phyloP scores from a whole-genome alignment of 2,329 filamentous ascomycete genomes.

The Hirsutella rhossiliensis region DNA sequence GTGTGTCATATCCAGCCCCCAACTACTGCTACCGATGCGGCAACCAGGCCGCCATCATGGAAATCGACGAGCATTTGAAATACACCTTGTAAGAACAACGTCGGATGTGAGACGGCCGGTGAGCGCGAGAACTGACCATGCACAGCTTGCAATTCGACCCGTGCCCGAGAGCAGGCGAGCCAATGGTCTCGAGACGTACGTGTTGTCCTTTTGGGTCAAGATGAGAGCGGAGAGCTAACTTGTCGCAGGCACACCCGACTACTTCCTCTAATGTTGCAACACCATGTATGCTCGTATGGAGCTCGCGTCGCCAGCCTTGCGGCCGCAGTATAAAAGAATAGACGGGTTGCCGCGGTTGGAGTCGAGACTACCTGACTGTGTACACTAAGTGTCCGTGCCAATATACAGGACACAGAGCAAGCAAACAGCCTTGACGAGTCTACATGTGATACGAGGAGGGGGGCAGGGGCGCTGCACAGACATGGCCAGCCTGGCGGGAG shows the following conservation, averaged over 20 bases:
- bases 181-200: slow-evolving; percentile 91
- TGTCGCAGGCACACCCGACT: slow-evolving; percentile 68
- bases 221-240: slow-evolving; percentile 7
- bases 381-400: not conserved
- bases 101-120: not conserved
- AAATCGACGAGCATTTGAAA: slow-evolving; percentile 98
- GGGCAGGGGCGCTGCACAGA: slow-evolving; percentile 5
- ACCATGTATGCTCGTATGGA: slow-evolving; percentile 2
- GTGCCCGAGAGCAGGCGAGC: slow-evolving; percentile 91
- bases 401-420: not conserved
- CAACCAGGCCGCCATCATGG: slow-evolving; percentile 99
- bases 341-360: slow-evolving; percentile 8
- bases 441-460: slow-evolving; percentile 3
- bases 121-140: not conserved
- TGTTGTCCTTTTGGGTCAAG: slow-evolving; percentile 3
- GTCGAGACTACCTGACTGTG: slow-evolving; percentile 13
- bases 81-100: slow-evolving; percentile 81
- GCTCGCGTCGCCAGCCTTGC: slow-evolving; percentile 1
- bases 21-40: slow-evolving; percentile 99
- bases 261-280: slow-evolving; percentile 67
- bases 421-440: not conserved
- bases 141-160: slow-evolving; percentile 95
- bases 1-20: slow-evolving; percentile 39
- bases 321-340: slow-evolving; percentile 7
- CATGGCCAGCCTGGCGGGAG: not conserved